Evolutionary conservation across 2,329 filamentous ascomycete species (phyloP), one percentile per base, ranked within the genome.

Genomic region (Aspergillus sp.): DNA sequence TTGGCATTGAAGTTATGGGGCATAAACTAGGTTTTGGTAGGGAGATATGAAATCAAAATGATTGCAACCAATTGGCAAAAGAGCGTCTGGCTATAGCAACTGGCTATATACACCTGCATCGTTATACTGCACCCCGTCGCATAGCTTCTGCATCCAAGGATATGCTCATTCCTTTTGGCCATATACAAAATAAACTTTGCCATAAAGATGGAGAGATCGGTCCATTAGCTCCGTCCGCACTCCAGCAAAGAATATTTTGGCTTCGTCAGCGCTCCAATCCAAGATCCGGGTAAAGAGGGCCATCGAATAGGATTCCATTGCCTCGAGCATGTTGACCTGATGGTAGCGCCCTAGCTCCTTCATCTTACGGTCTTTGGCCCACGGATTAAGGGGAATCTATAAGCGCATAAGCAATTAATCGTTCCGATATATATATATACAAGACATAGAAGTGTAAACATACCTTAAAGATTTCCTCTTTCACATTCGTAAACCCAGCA

Each of bases 401-500:
- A 6, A 22, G 19, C 19, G n/a, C n/a, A n/a, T n/a, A n/a, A 22
- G 19, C 19, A 22, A 22, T 22, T 22, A 22, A 22, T 22, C 10
- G 10, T 10, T 22, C 5, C 19, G 5, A 22, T 22, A 6, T 22
- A 6, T 22, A 22, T 10, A 5, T 22, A 22, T 22, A 22, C 10
- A 6, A 22, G 10, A 22, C 19, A 22, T 10, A 22, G n/a, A n/a
- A n/a, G n/a, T n/a, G n/a, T n/a, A 22, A 24, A 32, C 32, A 19
- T 30, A 52, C 53, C 48, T 66, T 69, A 43, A 60, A 68, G 4
- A 67, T 44, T 2, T 61, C 52, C 44, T 73, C 66, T 0, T 53
- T 52, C 0, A 78, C 64, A 33, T 74, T 63, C 27, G 61, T 54
- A 40, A 77, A 77, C 1, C 74, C 74, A 0, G 66, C 70, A 8